phyloP scores from a whole-genome alignment of 2,329 filamentous ascomycete genomes.

The Aspergillus ibericus region DNA sequence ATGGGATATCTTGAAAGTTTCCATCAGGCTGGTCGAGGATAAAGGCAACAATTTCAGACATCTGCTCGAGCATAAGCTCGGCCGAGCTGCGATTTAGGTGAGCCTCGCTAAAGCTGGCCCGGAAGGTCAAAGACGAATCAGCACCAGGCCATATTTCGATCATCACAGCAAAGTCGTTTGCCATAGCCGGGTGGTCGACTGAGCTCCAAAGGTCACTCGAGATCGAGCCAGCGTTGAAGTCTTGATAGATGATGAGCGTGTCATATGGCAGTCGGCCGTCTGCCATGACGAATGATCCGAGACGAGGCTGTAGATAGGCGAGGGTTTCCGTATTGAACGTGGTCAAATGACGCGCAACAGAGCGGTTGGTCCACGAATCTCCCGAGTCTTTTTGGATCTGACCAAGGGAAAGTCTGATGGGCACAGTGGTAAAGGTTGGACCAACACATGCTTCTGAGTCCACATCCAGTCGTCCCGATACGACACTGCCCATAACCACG shows the following conservation, averaged over 20 bases:
- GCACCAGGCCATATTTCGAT: constrained; percentile 30
- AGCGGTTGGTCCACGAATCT: constrained; percentile 21
- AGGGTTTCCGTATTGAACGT: constrained; percentile 24
- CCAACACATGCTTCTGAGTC: constrained; percentile 31
- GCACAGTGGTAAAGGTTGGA: constrained; percentile 38
- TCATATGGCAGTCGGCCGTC: constrained; percentile 36
- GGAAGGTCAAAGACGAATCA: constrained; percentile 26
- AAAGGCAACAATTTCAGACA: constrained; percentile 27
- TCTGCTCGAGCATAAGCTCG: constrained; percentile 27
- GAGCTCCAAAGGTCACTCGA: constrained; percentile 19
- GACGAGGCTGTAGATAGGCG: constrained; percentile 24
- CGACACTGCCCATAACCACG: constrained; percentile 36
- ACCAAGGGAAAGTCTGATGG: constrained; percentile 29
- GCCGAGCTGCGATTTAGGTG: constrained; percentile 25
- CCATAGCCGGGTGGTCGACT: constrained; percentile 28
- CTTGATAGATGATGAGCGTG: constrained; percentile 38
- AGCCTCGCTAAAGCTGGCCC: constrained; percentile 28
- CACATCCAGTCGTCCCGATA: constrained; percentile 31
- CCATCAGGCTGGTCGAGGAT: constrained; percentile 25
- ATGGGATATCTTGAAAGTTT: constrained; percentile 19
- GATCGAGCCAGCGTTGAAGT: constrained; percentile 24
- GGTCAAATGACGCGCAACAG: constrained; percentile 26
- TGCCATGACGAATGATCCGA: constrained; percentile 24
- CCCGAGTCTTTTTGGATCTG: constrained; percentile 14
- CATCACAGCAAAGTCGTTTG: constrained; percentile 34